Conservation (phyloP, 179 eudicot genomes). For the Vitellaria paradoxa region DNA sequence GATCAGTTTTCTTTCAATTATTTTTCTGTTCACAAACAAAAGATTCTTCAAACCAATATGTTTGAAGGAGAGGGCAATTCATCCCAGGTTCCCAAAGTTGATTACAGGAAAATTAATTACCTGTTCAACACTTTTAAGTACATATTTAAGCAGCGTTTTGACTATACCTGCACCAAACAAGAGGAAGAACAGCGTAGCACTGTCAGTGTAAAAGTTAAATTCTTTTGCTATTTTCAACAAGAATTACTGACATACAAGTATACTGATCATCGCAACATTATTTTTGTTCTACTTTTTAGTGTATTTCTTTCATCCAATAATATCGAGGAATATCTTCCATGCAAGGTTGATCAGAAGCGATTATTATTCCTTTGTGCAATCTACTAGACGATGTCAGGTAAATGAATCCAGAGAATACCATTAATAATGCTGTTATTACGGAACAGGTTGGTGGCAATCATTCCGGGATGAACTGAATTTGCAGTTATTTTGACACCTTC, state of each 20-base stretch:
- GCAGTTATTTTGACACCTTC: constrained; percentile 57
- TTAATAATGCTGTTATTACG: constrained; percentile 40
- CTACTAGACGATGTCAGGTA: neutral
- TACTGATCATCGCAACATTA: too few species aligned
- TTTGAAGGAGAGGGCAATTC: neutral
- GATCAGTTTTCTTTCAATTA: neutral
- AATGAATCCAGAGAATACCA: constrained; percentile 27
- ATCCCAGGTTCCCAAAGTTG: neutral
- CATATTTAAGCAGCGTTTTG: constrained; percentile 31
- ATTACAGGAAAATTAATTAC: constrained; percentile 19
- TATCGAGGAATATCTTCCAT: too few species aligned
- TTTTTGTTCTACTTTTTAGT: too few species aligned
- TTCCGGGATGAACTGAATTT: constrained; percentile 71
- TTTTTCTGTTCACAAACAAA: too few species aligned
- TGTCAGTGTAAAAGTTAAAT: neutral
- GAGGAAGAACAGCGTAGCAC: neutral
- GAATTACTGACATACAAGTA: too few species aligned
- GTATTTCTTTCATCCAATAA: too few species aligned
- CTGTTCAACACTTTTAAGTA: constrained; percentile 55
- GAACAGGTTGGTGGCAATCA: constrained; percentile 50
- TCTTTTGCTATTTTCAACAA: too few species aligned
- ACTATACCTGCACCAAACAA: constrained; percentile 43
- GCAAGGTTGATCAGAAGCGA: too few species aligned
- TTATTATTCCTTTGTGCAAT: neutral
- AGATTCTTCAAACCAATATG: neutral